Conservation (phyloP, 176 grass and related monocot species). For the Musa beccarii region DNA sequence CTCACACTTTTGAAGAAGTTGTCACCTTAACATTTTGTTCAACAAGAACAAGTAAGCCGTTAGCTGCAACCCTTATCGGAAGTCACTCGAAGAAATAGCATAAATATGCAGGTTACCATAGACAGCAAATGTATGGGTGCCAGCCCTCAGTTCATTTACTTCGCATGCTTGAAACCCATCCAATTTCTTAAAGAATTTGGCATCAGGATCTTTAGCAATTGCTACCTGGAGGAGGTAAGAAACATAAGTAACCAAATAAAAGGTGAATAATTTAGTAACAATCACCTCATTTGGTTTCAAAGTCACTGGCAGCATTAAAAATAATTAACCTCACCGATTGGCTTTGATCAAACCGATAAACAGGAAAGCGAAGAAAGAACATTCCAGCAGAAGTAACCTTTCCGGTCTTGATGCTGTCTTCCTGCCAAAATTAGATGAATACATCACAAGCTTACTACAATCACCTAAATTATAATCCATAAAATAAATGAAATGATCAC, state of each 20-base stretch:
- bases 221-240: conserved; percentile 44
- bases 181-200: conserved; percentile 93
- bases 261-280: no score
- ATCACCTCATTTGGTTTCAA: not conserved
- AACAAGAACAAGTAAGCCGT: not conserved
- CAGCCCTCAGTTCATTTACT: conserved; percentile 90
- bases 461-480: not conserved
- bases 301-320: not conserved
- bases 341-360: conserved; percentile 18
- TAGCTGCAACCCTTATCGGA: not conserved
- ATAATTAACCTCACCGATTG: not conserved
- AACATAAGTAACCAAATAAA: conserved; percentile 7
- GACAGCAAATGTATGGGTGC: conserved; percentile 91
- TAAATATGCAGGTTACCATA: conserved; percentile 46
- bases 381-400: conserved; percentile 21
- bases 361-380: conserved; percentile 22
- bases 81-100: not conserved
- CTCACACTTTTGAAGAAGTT: conserved; percentile 93
- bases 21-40: conserved; percentile 43
- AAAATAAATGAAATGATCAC: not conserved
- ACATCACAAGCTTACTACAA: conserved; percentile 18
- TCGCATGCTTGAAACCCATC: conserved; percentile 97
- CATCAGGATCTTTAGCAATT: conserved; percentile 66
- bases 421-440: conserved; percentile 38
- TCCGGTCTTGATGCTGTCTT: conserved; percentile 36